Conservation (phyloP, 768 basidiomycete genomes). For the Termitomyces sp. region DNA sequence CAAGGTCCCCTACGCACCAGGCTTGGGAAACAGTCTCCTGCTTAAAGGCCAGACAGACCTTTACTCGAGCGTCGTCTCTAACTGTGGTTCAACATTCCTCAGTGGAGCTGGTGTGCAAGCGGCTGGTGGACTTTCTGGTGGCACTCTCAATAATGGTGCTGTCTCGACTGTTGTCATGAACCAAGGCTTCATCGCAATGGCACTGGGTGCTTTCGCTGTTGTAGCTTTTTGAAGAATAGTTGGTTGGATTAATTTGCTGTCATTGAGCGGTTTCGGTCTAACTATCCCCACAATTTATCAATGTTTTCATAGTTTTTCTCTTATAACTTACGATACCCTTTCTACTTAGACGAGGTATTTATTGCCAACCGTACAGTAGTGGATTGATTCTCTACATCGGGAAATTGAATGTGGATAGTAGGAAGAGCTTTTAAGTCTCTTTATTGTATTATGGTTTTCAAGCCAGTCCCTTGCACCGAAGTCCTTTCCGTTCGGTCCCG, state of each 20-base stretch:
- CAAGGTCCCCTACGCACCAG: conserved; percentile 66
- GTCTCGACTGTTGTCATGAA: conserved; percentile 18
- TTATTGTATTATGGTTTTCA: not conserved
- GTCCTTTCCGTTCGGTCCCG: not conserved
- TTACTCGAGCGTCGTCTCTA: conserved; percentile 53
- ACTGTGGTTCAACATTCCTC: conserved; percentile 73
- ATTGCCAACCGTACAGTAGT: conserved; percentile 9
- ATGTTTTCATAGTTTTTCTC: conserved; percentile 11
- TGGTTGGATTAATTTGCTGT: conserved; percentile 4
- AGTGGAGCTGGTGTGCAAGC: conserved; percentile 54
- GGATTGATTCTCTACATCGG: conserved; percentile 10
- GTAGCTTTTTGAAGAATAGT: conserved; percentile 12
- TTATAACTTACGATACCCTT: conserved; percentile 19
- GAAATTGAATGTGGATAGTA: conserved; percentile 3
- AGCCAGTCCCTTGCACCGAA: not conserved
- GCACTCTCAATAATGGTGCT: conserved; percentile 23
- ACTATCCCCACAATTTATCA: conserved; percentile 4
- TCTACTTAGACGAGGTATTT: conserved; percentile 14
- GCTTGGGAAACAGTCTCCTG: conserved; percentile 58
- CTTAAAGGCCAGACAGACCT: conserved; percentile 61
- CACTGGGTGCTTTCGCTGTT: conserved; percentile 13
- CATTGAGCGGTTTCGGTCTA: conserved; percentile 7
- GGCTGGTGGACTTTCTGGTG: conserved; percentile 52
- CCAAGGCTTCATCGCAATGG: conserved; percentile 14
- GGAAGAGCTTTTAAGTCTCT: not conserved